phyloP scores from a whole-genome alignment of 805 yeast genomes.

The Helenozyma baotianmanensis region DNA sequence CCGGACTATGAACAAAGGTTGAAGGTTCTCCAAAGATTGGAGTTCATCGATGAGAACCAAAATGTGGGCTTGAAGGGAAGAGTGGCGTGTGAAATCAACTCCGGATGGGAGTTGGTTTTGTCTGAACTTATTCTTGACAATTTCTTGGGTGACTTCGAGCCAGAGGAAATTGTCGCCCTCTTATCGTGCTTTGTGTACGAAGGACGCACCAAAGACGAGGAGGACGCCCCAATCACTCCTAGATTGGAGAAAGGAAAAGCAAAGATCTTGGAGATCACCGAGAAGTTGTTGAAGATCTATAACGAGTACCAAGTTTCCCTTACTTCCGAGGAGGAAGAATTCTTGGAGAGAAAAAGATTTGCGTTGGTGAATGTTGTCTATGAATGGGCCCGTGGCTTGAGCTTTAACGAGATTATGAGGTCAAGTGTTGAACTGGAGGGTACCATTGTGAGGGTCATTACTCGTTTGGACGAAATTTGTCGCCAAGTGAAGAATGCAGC shows the following conservation, averaged over 20 bases:
- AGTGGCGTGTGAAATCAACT: slow-evolving; percentile 86
- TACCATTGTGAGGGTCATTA: slow-evolving; percentile 91
- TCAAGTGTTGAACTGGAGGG: slow-evolving; percentile 92
- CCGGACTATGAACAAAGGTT: slow-evolving; percentile 94
- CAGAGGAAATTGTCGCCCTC: slow-evolving; percentile 95
- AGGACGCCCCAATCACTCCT: slow-evolving; percentile 66
- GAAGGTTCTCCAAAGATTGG: slow-evolving; percentile 70
- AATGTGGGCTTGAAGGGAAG: slow-evolving; percentile 86
- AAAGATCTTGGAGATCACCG: slow-evolving; percentile 68
- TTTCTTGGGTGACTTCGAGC: slow-evolving; percentile 86
- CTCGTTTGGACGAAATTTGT: slow-evolving; percentile 90
- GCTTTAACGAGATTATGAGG: slow-evolving; percentile 87
- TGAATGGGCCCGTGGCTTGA: slow-evolving; percentile 96
- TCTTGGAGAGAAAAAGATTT: slow-evolving; percentile 78
- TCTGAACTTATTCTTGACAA: slow-evolving; percentile 90
- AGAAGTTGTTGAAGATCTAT: slow-evolving; percentile 56
- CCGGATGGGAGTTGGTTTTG: slow-evolving; percentile 85
- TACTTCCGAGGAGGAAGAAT: slow-evolving; percentile 81
- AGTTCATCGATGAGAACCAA: slow-evolving; percentile 69
- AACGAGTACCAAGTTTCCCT: slow-evolving; percentile 65
- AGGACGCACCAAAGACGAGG: slow-evolving; percentile 65
- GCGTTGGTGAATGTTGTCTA: slow-evolving; percentile 91
- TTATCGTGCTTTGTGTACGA: slow-evolving; percentile 91
- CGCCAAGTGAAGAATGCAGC: slow-evolving; percentile 94
- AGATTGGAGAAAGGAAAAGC: slow-evolving; percentile 66